Evolutionary conservation across 257 asterid genomes (phyloP).

Genomic region (Petunia secreta): DNA sequence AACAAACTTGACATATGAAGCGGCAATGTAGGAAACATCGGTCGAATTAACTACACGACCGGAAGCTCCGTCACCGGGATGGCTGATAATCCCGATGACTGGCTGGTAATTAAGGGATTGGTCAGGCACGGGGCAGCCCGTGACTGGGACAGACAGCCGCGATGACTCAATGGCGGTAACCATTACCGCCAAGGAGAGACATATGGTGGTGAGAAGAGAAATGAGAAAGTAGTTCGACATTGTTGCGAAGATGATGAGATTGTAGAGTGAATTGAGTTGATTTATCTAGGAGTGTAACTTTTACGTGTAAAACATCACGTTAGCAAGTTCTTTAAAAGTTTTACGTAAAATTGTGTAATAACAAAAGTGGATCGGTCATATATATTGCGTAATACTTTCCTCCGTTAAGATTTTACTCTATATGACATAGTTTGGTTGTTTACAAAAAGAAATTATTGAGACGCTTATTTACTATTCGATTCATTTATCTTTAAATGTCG

Average conservation of each 20-base stretch:
- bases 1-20: conserved; percentile 86
- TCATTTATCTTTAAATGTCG: no score
- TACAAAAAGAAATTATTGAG: no score
- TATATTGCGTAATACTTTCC: no score
- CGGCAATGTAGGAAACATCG: conserved; percentile 76
- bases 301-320: not conserved
- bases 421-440: no score
- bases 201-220: not conserved
- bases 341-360: no score
- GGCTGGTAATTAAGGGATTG: conserved; percentile 75
- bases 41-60: conserved; percentile 69
- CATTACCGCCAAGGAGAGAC: not conserved
- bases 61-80: conserved; percentile 94
- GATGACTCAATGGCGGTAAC: not conserved
- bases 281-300: not conserved
- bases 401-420: no score
- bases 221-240: not conserved
- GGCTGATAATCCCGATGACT: conserved; percentile 77
- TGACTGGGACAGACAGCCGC: not conserved
- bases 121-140: conserved; percentile 53
- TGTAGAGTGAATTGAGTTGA: not conserved
- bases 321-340: no score
- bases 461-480: no score
- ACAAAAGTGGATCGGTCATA: no score
- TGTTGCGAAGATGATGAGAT: not conserved